Conservation (phyloP, 2,329 filamentous ascomycete species). For the Xylaria arbuscula region DNA sequence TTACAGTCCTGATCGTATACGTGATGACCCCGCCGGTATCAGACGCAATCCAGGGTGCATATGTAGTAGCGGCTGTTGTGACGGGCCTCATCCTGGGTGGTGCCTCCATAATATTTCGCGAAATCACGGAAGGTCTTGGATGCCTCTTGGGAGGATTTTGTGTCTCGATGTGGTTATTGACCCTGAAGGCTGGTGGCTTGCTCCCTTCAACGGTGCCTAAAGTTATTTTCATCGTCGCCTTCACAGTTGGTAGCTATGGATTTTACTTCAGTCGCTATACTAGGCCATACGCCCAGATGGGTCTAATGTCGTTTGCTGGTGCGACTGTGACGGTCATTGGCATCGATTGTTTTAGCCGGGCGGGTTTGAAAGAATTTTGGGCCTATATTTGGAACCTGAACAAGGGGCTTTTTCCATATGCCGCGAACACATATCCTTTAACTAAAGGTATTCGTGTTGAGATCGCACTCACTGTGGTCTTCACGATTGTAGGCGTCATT, state of each 20-base stretch:
- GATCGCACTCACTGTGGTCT: conserved; percentile 78
- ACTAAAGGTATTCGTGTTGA: conserved; percentile 90
- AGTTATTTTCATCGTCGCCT: conserved; percentile 78
- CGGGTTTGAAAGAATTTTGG: conserved; percentile 97
- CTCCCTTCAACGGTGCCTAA: conserved; percentile 71
- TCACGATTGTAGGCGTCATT: conserved; percentile 79
- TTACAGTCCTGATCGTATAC: conserved; percentile 86
- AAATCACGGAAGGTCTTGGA: conserved; percentile 83
- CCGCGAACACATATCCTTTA: conserved; percentile 81
- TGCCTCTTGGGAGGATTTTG: conserved; percentile 90
- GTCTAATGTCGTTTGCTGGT: conserved; percentile 81
- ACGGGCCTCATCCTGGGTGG: conserved; percentile 80
- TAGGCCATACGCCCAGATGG: conserved; percentile 80
- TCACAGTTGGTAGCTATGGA: conserved; percentile 75
- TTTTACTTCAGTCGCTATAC: conserved; percentile 84
- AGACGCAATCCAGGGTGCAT: conserved; percentile 83
- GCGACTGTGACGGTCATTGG: conserved; percentile 83
- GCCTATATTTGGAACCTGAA: conserved; percentile 90
- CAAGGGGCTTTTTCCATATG: conserved; percentile 79
- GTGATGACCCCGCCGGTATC: conserved; percentile 84
- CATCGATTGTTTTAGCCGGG: conserved; percentile 88
- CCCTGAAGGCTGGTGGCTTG: conserved; percentile 79
- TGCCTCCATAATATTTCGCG: conserved; percentile 80
- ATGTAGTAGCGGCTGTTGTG: conserved; percentile 80
- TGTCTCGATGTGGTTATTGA: conserved; percentile 89